Percentiles rank a stretch among this genome's conserved stretches.
Conservation (phyloP, 768 basidiomycete genomes). For the Hypholoma sublateritium region DNA sequence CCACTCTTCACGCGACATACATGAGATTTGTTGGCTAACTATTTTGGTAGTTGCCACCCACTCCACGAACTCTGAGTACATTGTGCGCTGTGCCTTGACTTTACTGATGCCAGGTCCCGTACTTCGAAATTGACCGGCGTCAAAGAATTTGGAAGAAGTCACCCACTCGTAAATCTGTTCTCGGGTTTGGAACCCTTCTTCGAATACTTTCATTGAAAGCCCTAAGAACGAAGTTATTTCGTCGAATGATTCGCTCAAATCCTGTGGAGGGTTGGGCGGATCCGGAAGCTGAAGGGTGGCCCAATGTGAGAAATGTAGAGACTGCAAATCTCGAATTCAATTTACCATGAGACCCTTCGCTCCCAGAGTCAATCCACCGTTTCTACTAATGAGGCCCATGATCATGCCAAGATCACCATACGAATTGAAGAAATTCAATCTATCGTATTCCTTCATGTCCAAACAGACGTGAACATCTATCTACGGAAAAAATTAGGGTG, state of each 20-base stretch:
- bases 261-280: conserved; percentile 43
- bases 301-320: neutral
- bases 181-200: conserved; percentile 53
- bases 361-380: conserved; percentile 49
- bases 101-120: conserved; percentile 40
- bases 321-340: neutral
- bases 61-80: conserved; percentile 59
- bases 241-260: conserved; percentile 49
- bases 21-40: neutral
- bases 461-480: conserved; percentile 65
- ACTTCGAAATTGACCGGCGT: conserved; percentile 36
- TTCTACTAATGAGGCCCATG: conserved; percentile 53
- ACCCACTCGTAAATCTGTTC: conserved; percentile 60
- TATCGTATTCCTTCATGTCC: conserved; percentile 48
- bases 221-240: conserved; percentile 57
- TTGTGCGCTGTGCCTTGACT: conserved; percentile 44
- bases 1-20: conserved; percentile 19
- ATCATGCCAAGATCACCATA: conserved; percentile 79
- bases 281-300: conserved; percentile 32
- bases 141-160: conserved; percentile 51
- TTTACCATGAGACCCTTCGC: conserved; percentile 59
- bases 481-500: conserved; percentile 25
- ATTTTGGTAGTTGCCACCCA: conserved; percentile 36
- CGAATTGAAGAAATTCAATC: conserved; percentile 53
- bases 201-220: conserved; percentile 51